These are phyloP conservation scores for Leccinum cinnamomeum DNA, from an alignment of 1,284 basidiomycete species.

Conservation along the genomic window DNA sequence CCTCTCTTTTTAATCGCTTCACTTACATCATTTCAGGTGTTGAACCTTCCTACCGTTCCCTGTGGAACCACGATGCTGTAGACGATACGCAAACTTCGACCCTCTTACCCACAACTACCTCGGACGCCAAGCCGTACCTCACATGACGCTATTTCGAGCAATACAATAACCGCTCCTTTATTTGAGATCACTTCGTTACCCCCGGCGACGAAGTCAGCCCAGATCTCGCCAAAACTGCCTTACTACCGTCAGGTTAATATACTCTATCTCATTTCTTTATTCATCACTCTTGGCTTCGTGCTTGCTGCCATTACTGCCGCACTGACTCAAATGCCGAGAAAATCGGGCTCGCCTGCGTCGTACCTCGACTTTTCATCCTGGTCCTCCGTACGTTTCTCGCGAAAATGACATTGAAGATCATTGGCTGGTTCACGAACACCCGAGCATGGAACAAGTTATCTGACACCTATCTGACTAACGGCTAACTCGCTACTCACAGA, in stretches of 20 bases:
- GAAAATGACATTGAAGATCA: constrained; percentile 19
- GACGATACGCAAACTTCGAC: constrained; percentile 8
- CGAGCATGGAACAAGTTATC: constrained; percentile 28
- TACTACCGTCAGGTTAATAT: constrained; percentile 32
- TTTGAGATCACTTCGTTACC: constrained; percentile 42
- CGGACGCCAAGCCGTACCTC: neutral
- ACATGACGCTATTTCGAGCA: constrained; percentile 1
- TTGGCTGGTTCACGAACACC: constrained; percentile 11
- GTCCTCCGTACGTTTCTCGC: constrained; percentile 40
- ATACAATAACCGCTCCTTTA: constrained; percentile 10
- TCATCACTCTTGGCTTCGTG: constrained; percentile 38
- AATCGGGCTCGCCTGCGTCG: constrained; percentile 6
- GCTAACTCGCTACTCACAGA: too few species aligned
- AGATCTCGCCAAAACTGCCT: constrained; percentile 25
- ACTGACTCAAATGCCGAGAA: constrained; percentile 24
- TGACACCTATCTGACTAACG: too few species aligned
- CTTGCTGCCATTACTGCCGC: constrained; percentile 35
- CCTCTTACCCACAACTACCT: neutral
- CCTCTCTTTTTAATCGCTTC: constrained; percentile 1
- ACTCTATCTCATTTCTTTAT: constrained; percentile 43
- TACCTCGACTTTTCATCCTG: constrained; percentile 33
- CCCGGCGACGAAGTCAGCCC: constrained; percentile 31
- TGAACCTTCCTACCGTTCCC: constrained; percentile 8
- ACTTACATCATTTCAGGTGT: constrained; percentile 14
- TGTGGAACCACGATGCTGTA: constrained; percentile 1